phyloP scores from a whole-genome alignment of 2,329 filamentous ascomycete species.

The Metarhizium humberi region DNA sequence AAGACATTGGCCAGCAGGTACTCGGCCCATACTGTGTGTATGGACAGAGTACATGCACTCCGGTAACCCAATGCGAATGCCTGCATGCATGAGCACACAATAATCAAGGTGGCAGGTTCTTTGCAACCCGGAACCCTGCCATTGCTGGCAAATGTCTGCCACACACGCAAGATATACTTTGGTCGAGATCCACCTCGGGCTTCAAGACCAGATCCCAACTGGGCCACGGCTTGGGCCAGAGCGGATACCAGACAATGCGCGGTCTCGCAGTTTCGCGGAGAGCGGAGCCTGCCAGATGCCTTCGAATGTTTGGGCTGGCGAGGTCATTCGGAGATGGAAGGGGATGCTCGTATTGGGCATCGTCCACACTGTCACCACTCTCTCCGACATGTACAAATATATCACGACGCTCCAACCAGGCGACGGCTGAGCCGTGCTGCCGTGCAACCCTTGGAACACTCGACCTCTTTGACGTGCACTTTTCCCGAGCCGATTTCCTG shows the following conservation, averaged over 20 bases:
- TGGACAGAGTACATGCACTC: too few relatives aligned
- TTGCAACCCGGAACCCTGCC: not conserved
- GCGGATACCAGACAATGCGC: not conserved
- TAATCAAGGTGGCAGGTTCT: too few relatives aligned
- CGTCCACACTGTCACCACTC: too few relatives aligned
- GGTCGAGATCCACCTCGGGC: not conserved
- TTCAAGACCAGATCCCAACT: not conserved
- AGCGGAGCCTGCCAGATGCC: not conserved
- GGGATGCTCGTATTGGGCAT: not conserved
- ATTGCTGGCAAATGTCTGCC: not conserved
- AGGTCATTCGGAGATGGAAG: not conserved
- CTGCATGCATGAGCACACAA: too few relatives aligned
- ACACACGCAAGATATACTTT: not conserved
- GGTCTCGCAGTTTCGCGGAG: not conserved
- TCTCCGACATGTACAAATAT: not conserved
- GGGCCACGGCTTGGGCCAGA: not conserved
- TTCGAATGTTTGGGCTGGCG: not conserved
- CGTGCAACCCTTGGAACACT: not conserved
- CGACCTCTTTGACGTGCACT: not conserved
- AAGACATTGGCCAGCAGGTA: too few relatives aligned
- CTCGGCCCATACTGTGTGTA: too few relatives aligned
- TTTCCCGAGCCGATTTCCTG: not conserved
- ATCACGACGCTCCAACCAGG: not conserved
- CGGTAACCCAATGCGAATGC: too few relatives aligned
- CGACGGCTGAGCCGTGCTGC: not conserved